Evolutionary conservation across 2,329 filamentous ascomycete species (phyloP).

Genomic region (Claviceps sorghi): DNA sequence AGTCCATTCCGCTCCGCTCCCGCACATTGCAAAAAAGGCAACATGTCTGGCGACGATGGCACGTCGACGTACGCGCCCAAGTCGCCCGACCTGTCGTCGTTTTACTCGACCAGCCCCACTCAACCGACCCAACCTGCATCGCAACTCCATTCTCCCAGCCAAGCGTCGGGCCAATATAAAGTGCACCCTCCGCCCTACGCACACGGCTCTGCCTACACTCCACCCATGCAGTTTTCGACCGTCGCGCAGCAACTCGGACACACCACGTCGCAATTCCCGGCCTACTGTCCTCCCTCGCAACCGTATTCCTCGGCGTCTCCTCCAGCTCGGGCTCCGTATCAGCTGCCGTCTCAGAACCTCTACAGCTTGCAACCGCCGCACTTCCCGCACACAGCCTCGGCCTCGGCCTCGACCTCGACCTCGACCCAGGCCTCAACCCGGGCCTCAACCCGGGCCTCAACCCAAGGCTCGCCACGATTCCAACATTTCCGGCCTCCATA

Average conservation of each 20-base stretch:
- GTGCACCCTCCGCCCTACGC: constrained; percentile 16
- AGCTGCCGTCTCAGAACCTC: constrained; percentile 6
- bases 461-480: neutral
- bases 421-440: too few relatives aligned
- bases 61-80: constrained; percentile 36
- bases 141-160: constrained; percentile 9
- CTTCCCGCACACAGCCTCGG: constrained; percentile 4
- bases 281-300: constrained; percentile 11
- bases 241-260: constrained; percentile 11
- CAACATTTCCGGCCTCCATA: constrained; percentile 2
- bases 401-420: too few relatives aligned
- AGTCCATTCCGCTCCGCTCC: neutral
- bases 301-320: constrained; percentile 9
- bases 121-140: constrained; percentile 11
- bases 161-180: constrained; percentile 19
- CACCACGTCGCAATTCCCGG: constrained; percentile 11
- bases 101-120: constrained; percentile 26
- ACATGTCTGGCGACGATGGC: constrained; percentile 32
- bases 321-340: constrained; percentile 7
- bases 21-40: constrained; percentile 7
- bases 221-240: constrained; percentile 15
- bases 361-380: constrained; percentile 8
- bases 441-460: too few relatives aligned
- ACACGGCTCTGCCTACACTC: constrained; percentile 13
- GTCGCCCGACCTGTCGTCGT: constrained; percentile 44